Percentiles rank a stretch among this genome's conserved stretches.
Evolutionary conservation across 352 stramenopile genomes (phyloP).

Genomic region (Globisporangium viniferum): DNA sequence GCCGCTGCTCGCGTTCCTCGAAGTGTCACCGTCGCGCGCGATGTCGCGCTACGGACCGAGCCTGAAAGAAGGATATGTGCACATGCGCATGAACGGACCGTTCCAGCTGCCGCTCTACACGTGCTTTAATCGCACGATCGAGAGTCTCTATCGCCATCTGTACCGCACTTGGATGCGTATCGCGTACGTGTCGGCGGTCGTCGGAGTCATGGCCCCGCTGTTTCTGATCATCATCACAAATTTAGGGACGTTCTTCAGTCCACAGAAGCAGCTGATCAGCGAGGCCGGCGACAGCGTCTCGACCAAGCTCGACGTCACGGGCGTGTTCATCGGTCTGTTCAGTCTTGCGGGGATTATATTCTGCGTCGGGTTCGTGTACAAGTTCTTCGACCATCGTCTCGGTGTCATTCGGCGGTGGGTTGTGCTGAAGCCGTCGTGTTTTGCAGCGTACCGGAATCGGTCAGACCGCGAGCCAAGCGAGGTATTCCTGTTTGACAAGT

Average conservation of each 20-base stretch:
- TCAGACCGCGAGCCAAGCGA: constrained; percentile 77
- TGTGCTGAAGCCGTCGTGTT: constrained; percentile 83
- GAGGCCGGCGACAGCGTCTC: constrained; percentile 37
- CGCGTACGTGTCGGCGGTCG: constrained; percentile 73
- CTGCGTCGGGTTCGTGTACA: constrained; percentile 79
- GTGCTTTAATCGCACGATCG: constrained; percentile 82
- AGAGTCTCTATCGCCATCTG: constrained; percentile 77
- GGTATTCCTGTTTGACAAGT: constrained; percentile 87
- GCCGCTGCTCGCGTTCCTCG: constrained; percentile 71
- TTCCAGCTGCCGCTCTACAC: constrained; percentile 84
- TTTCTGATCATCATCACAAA: constrained; percentile 71
- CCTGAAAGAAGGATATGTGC: constrained; percentile 84
- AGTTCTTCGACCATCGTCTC: constrained; percentile 85
- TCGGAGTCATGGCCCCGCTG: constrained; percentile 80
- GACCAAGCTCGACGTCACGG: constrained; percentile 41
- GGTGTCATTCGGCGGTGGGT: constrained; percentile 85
- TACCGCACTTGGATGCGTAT: constrained; percentile 88
- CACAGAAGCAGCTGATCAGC: constrained; percentile 56
- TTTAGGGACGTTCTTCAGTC: constrained; percentile 62
- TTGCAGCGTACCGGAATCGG: constrained; percentile 75
- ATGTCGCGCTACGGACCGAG: constrained; percentile 75
- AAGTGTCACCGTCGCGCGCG: constrained; percentile 72
- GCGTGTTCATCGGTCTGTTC: constrained; percentile 57
- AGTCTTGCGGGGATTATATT: constrained; percentile 57
- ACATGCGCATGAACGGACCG: constrained; percentile 87